Evolutionary conservation across 75 land plant genomes (phyloP).

Genomic region (Pinus taeda): DNA sequence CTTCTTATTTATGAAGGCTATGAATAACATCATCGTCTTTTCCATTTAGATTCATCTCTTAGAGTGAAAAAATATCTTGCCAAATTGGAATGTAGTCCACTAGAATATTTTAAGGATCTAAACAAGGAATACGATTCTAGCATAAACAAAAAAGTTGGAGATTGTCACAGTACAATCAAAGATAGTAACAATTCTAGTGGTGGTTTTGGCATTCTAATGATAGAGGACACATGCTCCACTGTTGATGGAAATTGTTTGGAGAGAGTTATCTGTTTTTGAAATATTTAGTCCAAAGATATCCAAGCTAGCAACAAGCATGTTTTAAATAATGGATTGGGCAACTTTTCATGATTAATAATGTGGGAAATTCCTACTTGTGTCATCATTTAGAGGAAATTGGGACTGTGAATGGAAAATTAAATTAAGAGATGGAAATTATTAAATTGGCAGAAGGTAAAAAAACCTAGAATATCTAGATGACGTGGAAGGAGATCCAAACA

Average conservation of each 20-base stretch:
- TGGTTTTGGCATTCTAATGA: neutral
- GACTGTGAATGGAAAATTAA: neutral
- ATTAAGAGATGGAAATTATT: conserved; percentile 2
- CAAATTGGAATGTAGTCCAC: too few species aligned
- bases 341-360: neutral
- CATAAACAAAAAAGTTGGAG: neutral
- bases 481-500: neutral
- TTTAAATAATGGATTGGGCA: neutral
- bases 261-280: neutral
- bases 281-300: neutral
- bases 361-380: neutral
- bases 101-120: neutral
- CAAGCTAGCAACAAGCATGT: neutral
- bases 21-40: conserved; percentile 53
- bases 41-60: conserved; percentile 23
- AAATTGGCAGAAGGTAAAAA: neutral
- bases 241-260: neutral
- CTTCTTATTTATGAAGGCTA: conserved; percentile 35
- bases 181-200: neutral
- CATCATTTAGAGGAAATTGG: neutral
- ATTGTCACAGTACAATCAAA: neutral
- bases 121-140: neutral
- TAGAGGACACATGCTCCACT: neutral
- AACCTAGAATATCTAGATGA: conserved; percentile 6
- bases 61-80: conserved; percentile 6